phyloP scores from a whole-genome alignment of 1,139 yeast genomes.

The Candida frijolesensis region DNA sequence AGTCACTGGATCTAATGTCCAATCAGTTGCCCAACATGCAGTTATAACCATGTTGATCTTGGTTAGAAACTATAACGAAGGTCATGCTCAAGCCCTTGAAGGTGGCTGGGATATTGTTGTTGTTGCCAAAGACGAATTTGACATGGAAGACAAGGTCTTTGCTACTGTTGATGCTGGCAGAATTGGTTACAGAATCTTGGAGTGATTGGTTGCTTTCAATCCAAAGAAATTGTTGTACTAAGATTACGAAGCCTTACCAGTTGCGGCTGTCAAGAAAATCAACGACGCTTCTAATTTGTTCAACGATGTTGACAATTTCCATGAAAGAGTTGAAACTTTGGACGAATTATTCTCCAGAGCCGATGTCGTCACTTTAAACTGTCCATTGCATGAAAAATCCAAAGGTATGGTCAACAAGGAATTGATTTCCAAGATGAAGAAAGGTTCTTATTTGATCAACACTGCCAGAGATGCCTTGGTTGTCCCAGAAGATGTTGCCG shows the following conservation, averaged over 20 bases:
- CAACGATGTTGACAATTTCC: constrained; percentile 39
- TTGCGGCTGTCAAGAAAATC: constrained; percentile 55
- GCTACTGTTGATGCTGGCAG: constrained; percentile 81
- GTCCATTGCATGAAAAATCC: too few relatives aligned
- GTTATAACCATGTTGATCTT: constrained; percentile 70
- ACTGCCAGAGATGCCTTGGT: too few relatives aligned
- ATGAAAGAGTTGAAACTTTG: constrained; percentile 61
- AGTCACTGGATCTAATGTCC: constrained; percentile 81
- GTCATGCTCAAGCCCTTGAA: constrained; percentile 63
- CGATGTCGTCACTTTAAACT: constrained; percentile 29
- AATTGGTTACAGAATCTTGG: constrained; percentile 75
- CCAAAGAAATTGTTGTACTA: constrained; percentile 73
- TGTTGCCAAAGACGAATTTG: constrained; percentile 71
- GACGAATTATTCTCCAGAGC: constrained; percentile 69
- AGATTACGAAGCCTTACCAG: constrained; percentile 72
- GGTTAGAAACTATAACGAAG: constrained; percentile 76
- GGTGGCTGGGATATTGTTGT: constrained; percentile 80
- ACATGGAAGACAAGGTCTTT: constrained; percentile 44
- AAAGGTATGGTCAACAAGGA: too few relatives aligned
- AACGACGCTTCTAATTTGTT: constrained; percentile 40
- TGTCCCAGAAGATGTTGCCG: too few relatives aligned
- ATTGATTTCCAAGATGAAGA: too few relatives aligned
- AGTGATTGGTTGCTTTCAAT: constrained; percentile 71
- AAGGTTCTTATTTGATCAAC: too few relatives aligned
- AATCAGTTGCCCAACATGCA: constrained; percentile 63